Percentiles rank a stretch among this genome's conserved stretches.
phyloP scores from a whole-genome alignment of 176 grass and related monocot species.

The Oryza meridionalis region DNA sequence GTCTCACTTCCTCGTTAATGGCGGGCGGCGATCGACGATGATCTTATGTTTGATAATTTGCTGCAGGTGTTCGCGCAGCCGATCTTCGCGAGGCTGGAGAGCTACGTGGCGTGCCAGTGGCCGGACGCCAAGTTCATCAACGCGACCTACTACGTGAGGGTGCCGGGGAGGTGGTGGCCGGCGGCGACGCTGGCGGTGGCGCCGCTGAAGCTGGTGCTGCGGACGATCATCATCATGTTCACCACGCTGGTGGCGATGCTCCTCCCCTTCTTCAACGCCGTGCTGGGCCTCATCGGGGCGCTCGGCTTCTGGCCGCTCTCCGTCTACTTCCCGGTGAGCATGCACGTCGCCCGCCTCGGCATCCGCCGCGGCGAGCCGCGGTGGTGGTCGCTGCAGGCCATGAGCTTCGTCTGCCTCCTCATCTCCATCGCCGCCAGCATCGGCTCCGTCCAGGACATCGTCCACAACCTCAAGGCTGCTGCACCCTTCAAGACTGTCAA shows the following conservation, averaged over 20 bases:
- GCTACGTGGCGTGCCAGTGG: conserved; percentile 62
- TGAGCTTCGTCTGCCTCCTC: conserved; percentile 84
- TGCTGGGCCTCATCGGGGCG: conserved; percentile 89
- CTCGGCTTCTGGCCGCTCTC: conserved; percentile 95
- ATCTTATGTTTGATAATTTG: neutral
- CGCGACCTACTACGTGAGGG: conserved; percentile 65
- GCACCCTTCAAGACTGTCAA: conserved; percentile 65
- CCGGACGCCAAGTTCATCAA: conserved; percentile 91
- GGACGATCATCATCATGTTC: conserved; percentile 88
- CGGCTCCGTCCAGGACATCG: conserved; percentile 92
- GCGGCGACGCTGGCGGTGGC: conserved; percentile 48
- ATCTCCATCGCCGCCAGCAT: conserved; percentile 82
- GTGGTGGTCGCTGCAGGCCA: conserved; percentile 80
- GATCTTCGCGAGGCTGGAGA: conserved; percentile 89
- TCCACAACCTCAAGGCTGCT: conserved; percentile 82
- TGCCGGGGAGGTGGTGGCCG: conserved; percentile 35
- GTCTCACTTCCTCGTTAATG: too few relatives aligned
- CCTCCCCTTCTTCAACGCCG: conserved; percentile 91
- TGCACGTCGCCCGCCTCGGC: conserved; percentile 74
- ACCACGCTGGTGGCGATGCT: conserved; percentile 87
- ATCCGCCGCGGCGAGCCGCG: conserved; percentile 56
- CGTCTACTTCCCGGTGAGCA: conserved; percentile 93
- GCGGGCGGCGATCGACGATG: neutral
- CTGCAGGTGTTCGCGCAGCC: conserved; percentile 86
- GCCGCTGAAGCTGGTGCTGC: conserved; percentile 74